Evolutionary conservation across 495 filamentous ascomycete genomes (phyloP), one percentile per base, ranked within the genome.

Genomic region (Penicillium tannophilum): DNA sequence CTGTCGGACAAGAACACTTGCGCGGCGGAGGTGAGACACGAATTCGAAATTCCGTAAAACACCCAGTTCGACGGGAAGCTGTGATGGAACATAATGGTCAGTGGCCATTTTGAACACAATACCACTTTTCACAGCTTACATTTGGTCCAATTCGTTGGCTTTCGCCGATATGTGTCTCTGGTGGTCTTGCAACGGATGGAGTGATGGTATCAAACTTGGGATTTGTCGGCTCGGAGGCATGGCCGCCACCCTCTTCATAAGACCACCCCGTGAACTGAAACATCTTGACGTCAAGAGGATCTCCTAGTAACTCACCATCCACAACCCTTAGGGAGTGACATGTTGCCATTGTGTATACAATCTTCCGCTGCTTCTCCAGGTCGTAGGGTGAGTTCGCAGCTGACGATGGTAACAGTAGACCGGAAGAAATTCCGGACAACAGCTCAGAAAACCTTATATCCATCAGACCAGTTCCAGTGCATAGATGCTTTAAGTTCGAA

Each of bases 251-350:
- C 76, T 99, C 94, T 68, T 96, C 87, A 63, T 88, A 99, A 2
- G 85, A 83, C 95, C 95, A 99, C 6, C 84, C 84, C 1, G 95
- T 99, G 64, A 97, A 99, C 64, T 96, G 87, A 68, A 99, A 99
- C 95, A 99, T 99, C 68, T 98, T 98, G 46, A 97, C 76, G 72
- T 99, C 95, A 14, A 99, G 80, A 31, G 95, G 95, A 72, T 99
- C 95, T 6, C 95, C 95, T 20, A 99, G 76, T 16, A 97, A 79
- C 63, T 97, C 91, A 44, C 83, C 87, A 59, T 99, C 93, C 16
- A 98, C 86, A 36, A 87, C 82, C 30, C 92, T 85, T 16, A 99
- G 79, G 3, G 93, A 95, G 68, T 99, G 95, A 56, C 95, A 99
- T 9, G 94, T 99, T 28, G 94, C 91, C 95, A 99, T 99, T 0